Evolutionary conservation across 192 early-diverging fungal genomes (phyloP).

Genomic region (Allomyces macrogynus): DNA sequence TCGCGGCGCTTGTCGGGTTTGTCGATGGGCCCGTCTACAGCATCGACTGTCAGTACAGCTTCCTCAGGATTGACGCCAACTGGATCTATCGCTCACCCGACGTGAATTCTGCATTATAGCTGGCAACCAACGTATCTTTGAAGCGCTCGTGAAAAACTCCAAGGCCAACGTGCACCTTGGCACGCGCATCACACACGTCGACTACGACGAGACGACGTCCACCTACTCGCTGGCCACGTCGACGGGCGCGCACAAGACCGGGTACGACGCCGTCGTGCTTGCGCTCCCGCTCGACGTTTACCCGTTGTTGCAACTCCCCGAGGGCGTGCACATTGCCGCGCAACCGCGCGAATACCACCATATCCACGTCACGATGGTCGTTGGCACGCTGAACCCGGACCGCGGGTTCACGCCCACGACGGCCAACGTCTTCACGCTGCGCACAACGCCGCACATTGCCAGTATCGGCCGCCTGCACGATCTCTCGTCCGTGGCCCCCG

Average conservation of each 20-base stretch:
- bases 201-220: neutral
- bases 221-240: neutral
- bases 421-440: too few relatives aligned
- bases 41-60: too few relatives aligned
- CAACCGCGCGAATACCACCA: neutral
- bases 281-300: neutral
- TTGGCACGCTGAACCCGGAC: neutral
- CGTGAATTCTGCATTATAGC: neutral
- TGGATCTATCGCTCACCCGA: too few relatives aligned
- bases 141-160: neutral
- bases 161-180: neutral
- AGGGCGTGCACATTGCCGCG: too few relatives aligned
- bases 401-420: neutral
- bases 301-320: too few relatives aligned
- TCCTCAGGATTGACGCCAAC: too few relatives aligned
- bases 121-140: neutral
- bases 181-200: neutral
- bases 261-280: neutral
- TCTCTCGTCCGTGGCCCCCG: neutral
- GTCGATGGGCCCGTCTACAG: neutral
- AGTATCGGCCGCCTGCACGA: too few relatives aligned
- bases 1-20: neutral
- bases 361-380: neutral
- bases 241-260: neutral
- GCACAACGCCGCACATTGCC: too few relatives aligned